Evolutionary conservation across 2,329 filamentous ascomycete species (phyloP).

Genomic region (Cylindrodendrum hubeiense): DNA sequence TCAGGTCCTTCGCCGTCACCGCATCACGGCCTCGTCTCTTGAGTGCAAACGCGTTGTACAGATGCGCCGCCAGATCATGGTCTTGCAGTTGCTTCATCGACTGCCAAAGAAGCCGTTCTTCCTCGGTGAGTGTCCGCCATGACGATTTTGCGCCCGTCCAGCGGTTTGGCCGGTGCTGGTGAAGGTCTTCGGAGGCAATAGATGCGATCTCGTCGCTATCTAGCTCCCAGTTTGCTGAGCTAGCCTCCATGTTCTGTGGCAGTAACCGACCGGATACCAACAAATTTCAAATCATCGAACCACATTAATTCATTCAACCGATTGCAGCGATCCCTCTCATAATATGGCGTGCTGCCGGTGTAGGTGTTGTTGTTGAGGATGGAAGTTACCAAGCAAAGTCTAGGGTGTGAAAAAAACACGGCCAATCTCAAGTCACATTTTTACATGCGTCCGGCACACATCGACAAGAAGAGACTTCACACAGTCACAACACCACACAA

Average conservation of each 20-base stretch:
- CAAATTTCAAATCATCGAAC: no score
- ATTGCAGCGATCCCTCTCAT: no score
- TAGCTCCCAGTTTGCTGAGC: constrained; percentile 53
- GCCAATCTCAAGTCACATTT: not conserved
- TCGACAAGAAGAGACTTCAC: not conserved
- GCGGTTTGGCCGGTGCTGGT: constrained; percentile 73
- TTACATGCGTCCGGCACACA: not conserved
- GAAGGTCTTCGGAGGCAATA: constrained; percentile 60
- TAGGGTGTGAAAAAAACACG: constrained; percentile 5
- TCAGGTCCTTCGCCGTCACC: constrained; percentile 44
- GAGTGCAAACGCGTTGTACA: constrained; percentile 82
- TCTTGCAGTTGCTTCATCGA: constrained; percentile 74
- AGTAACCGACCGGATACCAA: not conserved
- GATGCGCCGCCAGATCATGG: constrained; percentile 78
- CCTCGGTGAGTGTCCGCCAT: constrained; percentile 73
- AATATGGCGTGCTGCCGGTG: no score
- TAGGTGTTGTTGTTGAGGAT: constrained; percentile 28
- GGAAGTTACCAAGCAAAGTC: constrained; percentile 26
- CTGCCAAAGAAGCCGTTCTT: constrained; percentile 72
- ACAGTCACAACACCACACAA: constrained; percentile 1
- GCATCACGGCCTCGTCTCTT: constrained; percentile 57
- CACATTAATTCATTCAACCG: not conserved
- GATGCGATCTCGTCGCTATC: constrained; percentile 62
- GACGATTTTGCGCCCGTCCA: constrained; percentile 76
- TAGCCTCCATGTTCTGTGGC: constrained; percentile 35